phyloP scores from a whole-genome alignment of 352 stramenopile species.

The Phytophthora rubi region DNA sequence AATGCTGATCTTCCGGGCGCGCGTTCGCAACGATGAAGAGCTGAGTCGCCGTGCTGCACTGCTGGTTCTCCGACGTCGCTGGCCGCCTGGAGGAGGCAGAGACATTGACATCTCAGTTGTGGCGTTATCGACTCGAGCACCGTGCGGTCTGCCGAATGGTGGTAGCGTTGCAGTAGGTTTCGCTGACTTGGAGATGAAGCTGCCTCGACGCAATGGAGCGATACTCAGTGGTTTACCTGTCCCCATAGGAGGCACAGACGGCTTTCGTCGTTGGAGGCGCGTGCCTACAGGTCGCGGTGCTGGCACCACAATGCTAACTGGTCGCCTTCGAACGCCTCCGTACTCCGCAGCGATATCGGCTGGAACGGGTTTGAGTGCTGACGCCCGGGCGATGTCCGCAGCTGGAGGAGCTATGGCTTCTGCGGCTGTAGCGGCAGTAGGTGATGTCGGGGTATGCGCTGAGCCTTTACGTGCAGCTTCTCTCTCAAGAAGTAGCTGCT shows the following conservation, averaged over 20 bases:
- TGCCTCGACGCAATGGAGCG: conserved; percentile 11
- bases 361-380: conserved; percentile 34
- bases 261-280: conserved; percentile 29
- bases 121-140: neutral
- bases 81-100: conserved; percentile 5
- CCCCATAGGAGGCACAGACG: conserved; percentile 3
- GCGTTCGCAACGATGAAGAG: conserved; percentile 4
- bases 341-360: conserved; percentile 32
- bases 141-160: conserved; percentile 15
- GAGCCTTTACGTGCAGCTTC: conserved; percentile 21
- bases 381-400: conserved; percentile 21
- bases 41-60: conserved; percentile 10
- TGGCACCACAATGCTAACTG: conserved; percentile 16
- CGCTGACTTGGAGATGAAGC: conserved; percentile 1
- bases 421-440: conserved; percentile 23
- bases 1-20: conserved; percentile 14
- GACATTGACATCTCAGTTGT: conserved; percentile 9
- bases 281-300: conserved; percentile 9
- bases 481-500: conserved; percentile 27
- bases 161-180: conserved; percentile 8
- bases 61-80: conserved; percentile 14
- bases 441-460: conserved; percentile 18
- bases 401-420: conserved; percentile 22
- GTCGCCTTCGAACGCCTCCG: conserved; percentile 14
- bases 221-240: conserved; percentile 3